A percentile compares a stretch with the other conserved stretches of the same genome.
These are phyloP conservation scores for Cynanchum wilfordii DNA, from an alignment of 257 asterid species.

Conservation along the genomic window DNA sequence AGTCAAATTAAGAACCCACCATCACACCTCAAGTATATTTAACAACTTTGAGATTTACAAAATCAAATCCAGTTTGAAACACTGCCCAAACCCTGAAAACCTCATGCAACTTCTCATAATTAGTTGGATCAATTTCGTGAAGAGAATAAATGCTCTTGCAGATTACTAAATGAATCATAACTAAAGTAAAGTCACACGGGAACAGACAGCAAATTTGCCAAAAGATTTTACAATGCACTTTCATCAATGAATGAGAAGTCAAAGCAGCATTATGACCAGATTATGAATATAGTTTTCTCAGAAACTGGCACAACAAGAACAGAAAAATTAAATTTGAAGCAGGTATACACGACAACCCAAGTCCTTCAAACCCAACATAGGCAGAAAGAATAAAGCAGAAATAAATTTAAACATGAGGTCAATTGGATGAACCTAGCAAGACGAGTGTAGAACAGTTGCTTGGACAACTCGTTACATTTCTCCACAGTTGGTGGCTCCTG, in stretches of 20 bases:
- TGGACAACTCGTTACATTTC: constrained; percentile 42
- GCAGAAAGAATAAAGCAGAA: neutral
- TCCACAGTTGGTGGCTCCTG: constrained; percentile 44
- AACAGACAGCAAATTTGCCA: neutral
- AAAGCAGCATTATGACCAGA: neutral
- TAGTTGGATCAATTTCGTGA: neutral
- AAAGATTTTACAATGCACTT: neutral
- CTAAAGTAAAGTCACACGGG: neutral
- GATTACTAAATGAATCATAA: neutral
- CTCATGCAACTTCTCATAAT: neutral
- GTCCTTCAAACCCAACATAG: neutral
- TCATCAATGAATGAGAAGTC: neutral
- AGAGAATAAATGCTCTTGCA: neutral
- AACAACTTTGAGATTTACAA: neutral
- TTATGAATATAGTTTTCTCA: neutral
- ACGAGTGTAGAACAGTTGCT: constrained; percentile 45
- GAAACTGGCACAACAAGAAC: neutral
- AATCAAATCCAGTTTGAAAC: neutral
- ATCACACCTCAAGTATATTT: neutral
- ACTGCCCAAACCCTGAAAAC: neutral
- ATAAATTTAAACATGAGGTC: neutral
- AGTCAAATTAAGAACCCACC: neutral
- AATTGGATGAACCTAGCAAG: constrained; percentile 40
- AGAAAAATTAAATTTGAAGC: neutral
- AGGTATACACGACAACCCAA: neutral